Conservation (phyloP, 2,329 filamentous ascomycete genomes). For the Diaporthe vaccinii region DNA sequence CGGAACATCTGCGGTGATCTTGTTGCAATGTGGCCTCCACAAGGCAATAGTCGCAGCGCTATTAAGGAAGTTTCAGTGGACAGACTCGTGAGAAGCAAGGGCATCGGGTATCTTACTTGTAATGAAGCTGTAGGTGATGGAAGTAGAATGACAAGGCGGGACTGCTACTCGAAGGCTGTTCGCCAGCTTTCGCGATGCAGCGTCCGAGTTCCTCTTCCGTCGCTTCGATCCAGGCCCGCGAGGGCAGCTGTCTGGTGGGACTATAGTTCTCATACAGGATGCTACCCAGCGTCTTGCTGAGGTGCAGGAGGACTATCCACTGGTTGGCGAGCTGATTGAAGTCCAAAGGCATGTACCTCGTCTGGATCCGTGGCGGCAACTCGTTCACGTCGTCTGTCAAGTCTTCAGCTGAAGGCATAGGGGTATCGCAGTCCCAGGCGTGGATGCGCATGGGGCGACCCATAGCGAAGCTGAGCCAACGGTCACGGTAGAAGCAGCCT, state of each 20-base stretch:
- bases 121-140: neutral
- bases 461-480: neutral
- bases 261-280: neutral
- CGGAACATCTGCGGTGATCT: neutral
- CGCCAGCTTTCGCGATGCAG: neutral
- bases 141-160: neutral
- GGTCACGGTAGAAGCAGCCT: conserved; percentile 3
- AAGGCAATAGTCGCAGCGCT: neutral
- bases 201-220: neutral
- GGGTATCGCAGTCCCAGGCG: neutral
- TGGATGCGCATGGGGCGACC: neutral
- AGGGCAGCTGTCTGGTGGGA: neutral
- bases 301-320: neutral
- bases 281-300: neutral
- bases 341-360: neutral
- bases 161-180: neutral
- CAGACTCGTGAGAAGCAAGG: neutral
- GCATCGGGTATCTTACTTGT: neutral
- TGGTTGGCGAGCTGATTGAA: neutral
- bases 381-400: neutral
- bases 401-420: neutral
- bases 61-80: neutral
- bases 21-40: neutral
- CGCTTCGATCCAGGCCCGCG: neutral
- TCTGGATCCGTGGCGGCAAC: neutral